Evolutionary conservation across 805 yeast genomes (phyloP).

Genomic region (Grigorovia jiainica): DNA sequence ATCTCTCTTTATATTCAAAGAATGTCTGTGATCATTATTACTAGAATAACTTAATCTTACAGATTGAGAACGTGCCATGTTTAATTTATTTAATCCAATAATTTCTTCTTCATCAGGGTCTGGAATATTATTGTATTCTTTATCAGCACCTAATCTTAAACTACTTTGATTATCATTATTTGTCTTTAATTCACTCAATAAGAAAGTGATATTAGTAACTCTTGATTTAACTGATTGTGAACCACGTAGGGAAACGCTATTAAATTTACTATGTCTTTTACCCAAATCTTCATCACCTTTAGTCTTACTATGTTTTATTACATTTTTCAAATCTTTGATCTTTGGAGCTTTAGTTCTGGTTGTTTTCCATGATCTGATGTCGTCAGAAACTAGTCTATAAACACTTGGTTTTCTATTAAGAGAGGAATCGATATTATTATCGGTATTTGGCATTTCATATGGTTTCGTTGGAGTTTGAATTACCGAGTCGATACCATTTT

Average conservation of each 20-base stretch:
- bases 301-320: conserved; percentile 6
- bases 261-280: background rate
- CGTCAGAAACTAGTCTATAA: conserved; percentile 11
- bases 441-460: background rate
- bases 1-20: conserved; percentile 3
- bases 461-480: background rate
- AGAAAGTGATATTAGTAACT: conserved; percentile 29
- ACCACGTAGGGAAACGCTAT: conserved; percentile 13
- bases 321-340: conserved; percentile 23
- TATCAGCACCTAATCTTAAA: background rate
- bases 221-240: conserved; percentile 30
- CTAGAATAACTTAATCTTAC: conserved; percentile 9
- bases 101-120: conserved; percentile 30
- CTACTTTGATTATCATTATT: conserved; percentile 11
- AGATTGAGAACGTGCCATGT: conserved; percentile 24
- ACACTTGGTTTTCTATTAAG: conserved; percentile 7
- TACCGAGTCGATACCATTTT: background rate
- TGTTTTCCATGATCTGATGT: conserved; percentile 16
- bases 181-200: conserved; percentile 25
- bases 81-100: conserved; percentile 24
- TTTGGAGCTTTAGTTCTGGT: conserved; percentile 16
- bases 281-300: background rate
- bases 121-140: conserved; percentile 12
- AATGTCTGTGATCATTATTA: conserved; percentile 9
- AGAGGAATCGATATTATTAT: background rate